Percentiles rank a stretch among this genome's conserved stretches.
These are phyloP conservation scores for Chlamydomonas sphaeroides DNA, from an alignment of 139 green algal genomes.

Conservation along the genomic window DNA sequence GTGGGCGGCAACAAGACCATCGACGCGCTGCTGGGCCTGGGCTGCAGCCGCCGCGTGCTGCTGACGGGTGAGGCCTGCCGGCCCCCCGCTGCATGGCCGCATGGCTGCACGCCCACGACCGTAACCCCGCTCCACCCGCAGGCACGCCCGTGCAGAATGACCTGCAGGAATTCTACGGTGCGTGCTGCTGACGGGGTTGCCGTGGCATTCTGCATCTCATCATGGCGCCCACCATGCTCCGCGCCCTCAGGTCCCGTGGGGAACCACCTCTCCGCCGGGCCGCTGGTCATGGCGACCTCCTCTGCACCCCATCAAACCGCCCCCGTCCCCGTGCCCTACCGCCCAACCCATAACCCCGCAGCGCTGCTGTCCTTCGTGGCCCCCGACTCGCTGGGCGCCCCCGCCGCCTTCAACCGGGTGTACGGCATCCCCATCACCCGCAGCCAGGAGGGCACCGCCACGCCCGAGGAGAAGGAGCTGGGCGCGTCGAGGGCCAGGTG, in stretches of 20 bases:
- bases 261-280: too few relatives aligned
- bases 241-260: too few relatives aligned
- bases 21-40: conserved; percentile 68
- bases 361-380: conserved; percentile 80
- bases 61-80: conserved; percentile 82
- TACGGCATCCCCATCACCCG: conserved; percentile 69
- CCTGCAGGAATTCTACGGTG: conserved; percentile 55
- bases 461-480: conserved; percentile 65
- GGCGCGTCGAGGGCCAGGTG: conserved; percentile 66
- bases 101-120: too few relatives aligned
- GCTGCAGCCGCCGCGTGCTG: conserved; percentile 76
- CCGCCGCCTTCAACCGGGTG: conserved; percentile 77
- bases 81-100: too few relatives aligned
- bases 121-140: too few relatives aligned
- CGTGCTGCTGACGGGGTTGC: too few relatives aligned
- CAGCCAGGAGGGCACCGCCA: conserved; percentile 70
- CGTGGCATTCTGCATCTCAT: too few relatives aligned
- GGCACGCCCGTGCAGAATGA: conserved; percentile 85
- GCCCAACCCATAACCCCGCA: neutral
- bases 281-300: too few relatives aligned
- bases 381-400: conserved; percentile 72
- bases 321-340: too few relatives aligned
- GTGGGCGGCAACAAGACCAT: conserved; percentile 88
- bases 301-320: too few relatives aligned
- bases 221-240: too few relatives aligned